Evolutionary conservation across 2,329 filamentous ascomycete genomes (phyloP).

Genomic region (Alternaria gansuensis): DNA sequence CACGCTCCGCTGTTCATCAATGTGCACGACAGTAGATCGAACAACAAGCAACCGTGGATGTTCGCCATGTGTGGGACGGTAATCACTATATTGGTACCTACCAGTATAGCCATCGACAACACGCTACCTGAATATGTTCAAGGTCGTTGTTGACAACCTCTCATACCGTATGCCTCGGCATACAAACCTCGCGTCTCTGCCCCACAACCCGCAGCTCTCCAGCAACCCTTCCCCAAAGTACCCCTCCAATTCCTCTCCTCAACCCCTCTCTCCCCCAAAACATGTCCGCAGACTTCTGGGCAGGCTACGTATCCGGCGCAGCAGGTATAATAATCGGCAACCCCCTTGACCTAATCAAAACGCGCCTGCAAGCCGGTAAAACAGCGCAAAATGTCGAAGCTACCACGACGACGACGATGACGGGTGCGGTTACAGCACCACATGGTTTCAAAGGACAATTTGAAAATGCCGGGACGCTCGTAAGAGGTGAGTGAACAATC

Average conservation of each 20-base stretch:
- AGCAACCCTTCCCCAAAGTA: slow-evolving; percentile 16
- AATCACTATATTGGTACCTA: not conserved
- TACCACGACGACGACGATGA: slow-evolving; percentile 15
- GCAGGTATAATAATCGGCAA: slow-evolving; percentile 89
- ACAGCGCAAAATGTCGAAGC: slow-evolving; percentile 25
- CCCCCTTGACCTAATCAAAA: slow-evolving; percentile 81
- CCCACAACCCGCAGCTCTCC: slow-evolving; percentile 17
- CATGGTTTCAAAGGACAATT: slow-evolving; percentile 45
- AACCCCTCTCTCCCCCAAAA: not conserved
- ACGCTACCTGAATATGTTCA: not conserved
- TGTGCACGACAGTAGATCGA: not conserved
- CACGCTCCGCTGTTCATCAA: not conserved
- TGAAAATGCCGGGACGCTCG: slow-evolving; percentile 49
- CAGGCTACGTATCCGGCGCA: slow-evolving; percentile 87
- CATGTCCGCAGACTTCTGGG: slow-evolving; percentile 93
- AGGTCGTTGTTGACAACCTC: not conserved
- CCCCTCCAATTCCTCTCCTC: slow-evolving; percentile 23
- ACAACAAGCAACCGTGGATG: not conserved
- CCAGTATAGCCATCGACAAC: not conserved
- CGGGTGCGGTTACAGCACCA: slow-evolving; percentile 20
- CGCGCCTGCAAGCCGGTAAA: slow-evolving; percentile 75
- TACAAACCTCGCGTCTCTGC: slow-evolving; percentile 27
- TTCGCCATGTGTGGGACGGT: not conserved
- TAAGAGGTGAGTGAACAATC: slow-evolving; percentile 43
- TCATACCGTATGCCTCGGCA: not conserved